A percentile compares a stretch with the other conserved stretches of the same genome.
Evolutionary conservation across 1,139 yeast genomes (phyloP).

Genomic region (Taphrina pruni): DNA sequence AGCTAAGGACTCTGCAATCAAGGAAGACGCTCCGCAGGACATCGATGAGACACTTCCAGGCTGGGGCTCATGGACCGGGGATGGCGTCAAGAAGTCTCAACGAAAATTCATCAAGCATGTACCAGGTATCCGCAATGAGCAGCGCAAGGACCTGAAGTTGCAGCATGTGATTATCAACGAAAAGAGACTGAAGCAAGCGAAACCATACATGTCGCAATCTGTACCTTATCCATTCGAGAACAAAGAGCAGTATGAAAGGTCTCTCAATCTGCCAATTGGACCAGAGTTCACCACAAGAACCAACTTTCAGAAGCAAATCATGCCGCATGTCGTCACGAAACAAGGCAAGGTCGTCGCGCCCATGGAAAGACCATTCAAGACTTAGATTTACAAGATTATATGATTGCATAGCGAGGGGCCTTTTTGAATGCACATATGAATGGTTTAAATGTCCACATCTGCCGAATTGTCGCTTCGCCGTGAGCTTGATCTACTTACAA

Average conservation of each 20-base stretch:
- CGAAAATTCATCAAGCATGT: slow-evolving; percentile 66
- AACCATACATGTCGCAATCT: slow-evolving; percentile 79
- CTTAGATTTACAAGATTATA: neutral
- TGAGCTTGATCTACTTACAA: too few species aligned
- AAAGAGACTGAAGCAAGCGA: slow-evolving; percentile 75
- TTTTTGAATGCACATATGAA: too few species aligned
- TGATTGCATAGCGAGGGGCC: too few species aligned
- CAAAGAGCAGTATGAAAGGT: slow-evolving; percentile 91
- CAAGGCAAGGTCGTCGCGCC: slow-evolving; percentile 93
- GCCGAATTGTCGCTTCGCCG: too few species aligned
- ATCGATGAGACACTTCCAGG: slow-evolving; percentile 90
- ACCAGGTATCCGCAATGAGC: slow-evolving; percentile 67
- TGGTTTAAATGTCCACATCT: too few species aligned
- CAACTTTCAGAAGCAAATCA: slow-evolving; percentile 83
- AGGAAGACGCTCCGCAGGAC: slow-evolving; percentile 85
- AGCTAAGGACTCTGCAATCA: slow-evolving; percentile 70
- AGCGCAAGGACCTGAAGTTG: slow-evolving; percentile 77
- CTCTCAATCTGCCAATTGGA: slow-evolving; percentile 94
- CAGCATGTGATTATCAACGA: slow-evolving; percentile 89
- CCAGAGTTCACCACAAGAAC: slow-evolving; percentile 94
- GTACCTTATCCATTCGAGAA: slow-evolving; percentile 96
- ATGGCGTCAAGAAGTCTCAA: slow-evolving; percentile 50
- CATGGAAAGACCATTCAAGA: slow-evolving; percentile 50
- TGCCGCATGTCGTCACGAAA: slow-evolving; percentile 85
- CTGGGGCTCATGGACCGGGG: slow-evolving; percentile 67